A percentile compares a stretch with the other conserved stretches of the same genome.
Conservation (phyloP, 805 yeast species). For the Wickerhamiella azyma region DNA sequence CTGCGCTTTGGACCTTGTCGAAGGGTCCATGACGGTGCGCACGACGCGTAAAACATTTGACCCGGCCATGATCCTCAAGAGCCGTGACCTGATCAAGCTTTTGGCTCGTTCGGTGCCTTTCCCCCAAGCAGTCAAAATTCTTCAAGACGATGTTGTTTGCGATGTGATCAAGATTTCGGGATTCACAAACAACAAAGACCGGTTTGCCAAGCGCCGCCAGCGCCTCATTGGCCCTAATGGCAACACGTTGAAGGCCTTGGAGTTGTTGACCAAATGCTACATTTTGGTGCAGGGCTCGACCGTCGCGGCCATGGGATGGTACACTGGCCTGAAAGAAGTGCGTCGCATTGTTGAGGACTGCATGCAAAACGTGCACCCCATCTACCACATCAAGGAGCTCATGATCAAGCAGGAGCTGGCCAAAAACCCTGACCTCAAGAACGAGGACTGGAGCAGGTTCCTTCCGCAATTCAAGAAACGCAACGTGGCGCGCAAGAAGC, state of each 20-base stretch:
- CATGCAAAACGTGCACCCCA: slow-evolving; percentile 95
- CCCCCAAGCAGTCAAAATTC: slow-evolving; percentile 85
- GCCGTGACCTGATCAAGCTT: slow-evolving; percentile 85
- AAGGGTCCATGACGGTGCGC: slow-evolving; percentile 93
- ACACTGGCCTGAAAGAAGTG: slow-evolving; percentile 78
- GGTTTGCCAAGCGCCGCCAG: slow-evolving; percentile 91
- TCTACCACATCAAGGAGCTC: slow-evolving; percentile 89
- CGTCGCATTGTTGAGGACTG: slow-evolving; percentile 95
- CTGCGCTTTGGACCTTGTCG: slow-evolving; percentile 81
- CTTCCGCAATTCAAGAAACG: slow-evolving; percentile 93
- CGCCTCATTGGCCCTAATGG: slow-evolving; percentile 95
- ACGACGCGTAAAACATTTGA: slow-evolving; percentile 93
- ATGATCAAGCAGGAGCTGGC: slow-evolving; percentile 95
- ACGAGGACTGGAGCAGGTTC: slow-evolving; percentile 94
- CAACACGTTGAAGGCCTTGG: slow-evolving; percentile 89
- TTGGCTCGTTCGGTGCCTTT: slow-evolving; percentile 93
- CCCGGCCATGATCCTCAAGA: slow-evolving; percentile 85
- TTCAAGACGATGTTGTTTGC: slow-evolving; percentile 87
- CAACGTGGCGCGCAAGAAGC: slow-evolving; percentile 86
- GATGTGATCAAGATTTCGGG: slow-evolving; percentile 93
- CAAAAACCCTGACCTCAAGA: slow-evolving; percentile 85
- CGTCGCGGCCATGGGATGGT: slow-evolving; percentile 94
- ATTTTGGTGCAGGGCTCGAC: slow-evolving; percentile 95
- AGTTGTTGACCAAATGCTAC: slow-evolving; percentile 87
- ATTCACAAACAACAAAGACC: slow-evolving; percentile 75